phyloP scores from a whole-genome alignment of 108 stramenopile genomes.

The Cyclotella baltica region DNA sequence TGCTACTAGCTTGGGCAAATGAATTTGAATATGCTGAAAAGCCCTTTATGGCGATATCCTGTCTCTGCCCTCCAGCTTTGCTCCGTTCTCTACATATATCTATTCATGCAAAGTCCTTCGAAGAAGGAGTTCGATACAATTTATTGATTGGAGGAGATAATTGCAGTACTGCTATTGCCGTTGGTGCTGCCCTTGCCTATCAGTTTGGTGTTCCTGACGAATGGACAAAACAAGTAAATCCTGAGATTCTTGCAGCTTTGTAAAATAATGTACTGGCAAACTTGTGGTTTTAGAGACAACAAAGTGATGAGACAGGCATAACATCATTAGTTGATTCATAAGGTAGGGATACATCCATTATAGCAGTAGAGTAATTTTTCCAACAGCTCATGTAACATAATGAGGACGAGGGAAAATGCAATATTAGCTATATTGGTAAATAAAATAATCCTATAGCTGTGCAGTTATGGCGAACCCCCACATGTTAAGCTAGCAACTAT shows the following conservation, averaged over 20 bases:
- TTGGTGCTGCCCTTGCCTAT: slow-evolving; percentile 1
- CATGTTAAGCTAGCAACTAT: too few relatives aligned
- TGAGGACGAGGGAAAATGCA: too few relatives aligned
- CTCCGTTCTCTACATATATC: neutral
- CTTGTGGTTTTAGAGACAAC: neutral
- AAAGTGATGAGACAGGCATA: neutral
- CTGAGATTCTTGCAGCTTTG: neutral
- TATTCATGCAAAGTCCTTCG: neutral
- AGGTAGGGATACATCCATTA: too few relatives aligned
- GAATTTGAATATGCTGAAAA: neutral
- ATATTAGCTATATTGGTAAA: too few relatives aligned
- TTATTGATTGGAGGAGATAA: neutral
- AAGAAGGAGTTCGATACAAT: neutral
- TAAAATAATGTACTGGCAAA: neutral
- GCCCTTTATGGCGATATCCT: neutral
- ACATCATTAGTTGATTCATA: too few relatives aligned
- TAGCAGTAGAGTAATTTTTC: too few relatives aligned
- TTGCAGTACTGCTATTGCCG: slow-evolving; percentile 2
- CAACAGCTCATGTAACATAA: too few relatives aligned
- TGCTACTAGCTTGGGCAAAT: neutral
- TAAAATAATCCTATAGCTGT: too few relatives aligned
- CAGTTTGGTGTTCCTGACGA: neutral
- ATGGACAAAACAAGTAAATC: neutral
- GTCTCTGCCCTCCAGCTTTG: neutral
- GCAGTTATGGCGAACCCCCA: too few relatives aligned